These are phyloP conservation scores for Bromus sterilis DNA, from an alignment of 176 grass and related monocot genomes.

Conservation along the genomic window DNA sequence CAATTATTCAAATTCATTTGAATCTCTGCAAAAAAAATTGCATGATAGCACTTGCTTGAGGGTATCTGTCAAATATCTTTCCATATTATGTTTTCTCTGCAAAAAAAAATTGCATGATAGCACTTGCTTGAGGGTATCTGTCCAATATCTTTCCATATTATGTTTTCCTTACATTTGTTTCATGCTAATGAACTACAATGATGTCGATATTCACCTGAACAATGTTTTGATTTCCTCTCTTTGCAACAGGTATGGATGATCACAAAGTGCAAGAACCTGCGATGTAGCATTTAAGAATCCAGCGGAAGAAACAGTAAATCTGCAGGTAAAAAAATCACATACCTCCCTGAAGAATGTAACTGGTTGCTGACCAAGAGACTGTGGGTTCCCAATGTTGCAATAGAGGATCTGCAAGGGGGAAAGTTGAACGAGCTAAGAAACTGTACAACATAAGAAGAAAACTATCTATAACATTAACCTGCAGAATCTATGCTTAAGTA, in stretches of 20 bases:
- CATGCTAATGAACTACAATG: slow-evolving; percentile 3
- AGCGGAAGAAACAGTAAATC: slow-evolving; percentile 1
- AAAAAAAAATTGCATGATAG: neutral
- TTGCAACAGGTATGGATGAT: slow-evolving; percentile 71
- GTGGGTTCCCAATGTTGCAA: slow-evolving; percentile 98
- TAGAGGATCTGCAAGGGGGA: slow-evolving; percentile 58
- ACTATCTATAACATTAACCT: neutral
- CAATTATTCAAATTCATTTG: neutral
- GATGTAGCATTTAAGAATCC: slow-evolving; percentile 21
- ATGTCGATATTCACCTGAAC: slow-evolving; percentile 62
- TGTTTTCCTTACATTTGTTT: neutral
- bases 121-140: neutral
- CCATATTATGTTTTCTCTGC: neutral
- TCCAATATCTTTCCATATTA: neutral
- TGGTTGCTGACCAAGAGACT: slow-evolving; percentile 94
- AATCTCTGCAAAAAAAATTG: neutral
- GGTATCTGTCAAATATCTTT: neutral
- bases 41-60: neutral
- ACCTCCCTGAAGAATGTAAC: slow-evolving; percentile 96
- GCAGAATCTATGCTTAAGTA: slow-evolving; percentile 19
- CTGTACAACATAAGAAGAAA: neutral
- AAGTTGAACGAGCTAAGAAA: slow-evolving; percentile 21
- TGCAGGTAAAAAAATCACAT: slow-evolving; percentile 15
- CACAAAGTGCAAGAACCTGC: slow-evolving; percentile 90
- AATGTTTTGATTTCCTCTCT: slow-evolving; percentile 59